Percentiles rank a stretch among this genome's conserved stretches.
These are phyloP conservation scores for Linum trigynum DNA, from an alignment of 345 rosid genomes.

Conservation along the genomic window DNA sequence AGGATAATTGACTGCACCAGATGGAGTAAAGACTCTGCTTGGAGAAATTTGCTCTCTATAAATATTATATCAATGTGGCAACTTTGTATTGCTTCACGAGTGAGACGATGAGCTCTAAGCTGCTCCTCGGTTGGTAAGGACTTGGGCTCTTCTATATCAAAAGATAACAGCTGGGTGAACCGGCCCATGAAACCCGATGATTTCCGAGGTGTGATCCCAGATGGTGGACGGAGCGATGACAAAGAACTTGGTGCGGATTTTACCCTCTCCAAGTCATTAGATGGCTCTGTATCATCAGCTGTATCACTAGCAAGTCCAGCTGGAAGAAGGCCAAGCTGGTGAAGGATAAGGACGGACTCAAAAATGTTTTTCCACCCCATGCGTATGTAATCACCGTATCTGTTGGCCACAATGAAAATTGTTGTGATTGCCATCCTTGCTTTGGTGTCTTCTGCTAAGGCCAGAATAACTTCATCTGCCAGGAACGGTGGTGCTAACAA, in stretches of 20 bases:
- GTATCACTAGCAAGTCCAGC: conserved; percentile 46
- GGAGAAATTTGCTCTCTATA: conserved; percentile 68
- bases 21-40: conserved; percentile 52
- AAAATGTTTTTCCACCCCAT: conserved; percentile 53
- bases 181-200: conserved; percentile 58
- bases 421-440: conserved; percentile 50
- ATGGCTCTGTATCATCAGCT: conserved; percentile 38
- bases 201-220: conserved; percentile 22
- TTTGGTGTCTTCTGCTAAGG: conserved; percentile 53
- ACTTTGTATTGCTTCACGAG: conserved; percentile 44
- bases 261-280: neutral
- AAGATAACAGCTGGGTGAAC: conserved; percentile 58
- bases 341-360: conserved; percentile 51
- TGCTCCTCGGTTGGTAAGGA: conserved; percentile 47
- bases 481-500: conserved; percentile 29
- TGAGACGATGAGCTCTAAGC: conserved; percentile 39
- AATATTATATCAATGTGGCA: conserved; percentile 59
- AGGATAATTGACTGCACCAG: conserved; percentile 47
- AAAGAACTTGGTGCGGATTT: too few relatives aligned
- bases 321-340: conserved; percentile 60
- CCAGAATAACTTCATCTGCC: conserved; percentile 42
- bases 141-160: conserved; percentile 59
- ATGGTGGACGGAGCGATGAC: too few relatives aligned
- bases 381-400: conserved; percentile 54
- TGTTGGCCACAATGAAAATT: conserved; percentile 57